phyloP scores from a whole-genome alignment of 2,329 filamentous ascomycete species.

The Paradendryphiella salina region DNA sequence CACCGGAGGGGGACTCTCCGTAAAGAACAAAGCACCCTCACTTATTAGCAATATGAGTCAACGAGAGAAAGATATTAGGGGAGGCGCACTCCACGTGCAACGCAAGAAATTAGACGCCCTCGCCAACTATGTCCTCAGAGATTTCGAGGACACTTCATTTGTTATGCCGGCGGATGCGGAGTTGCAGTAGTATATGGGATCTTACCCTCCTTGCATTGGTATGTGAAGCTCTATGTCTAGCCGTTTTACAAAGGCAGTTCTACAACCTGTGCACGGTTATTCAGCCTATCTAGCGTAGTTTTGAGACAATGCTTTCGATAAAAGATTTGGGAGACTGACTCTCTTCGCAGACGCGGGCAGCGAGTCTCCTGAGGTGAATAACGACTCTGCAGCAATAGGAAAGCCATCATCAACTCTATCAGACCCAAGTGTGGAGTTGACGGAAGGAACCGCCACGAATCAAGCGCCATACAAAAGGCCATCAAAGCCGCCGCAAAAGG shows the following conservation, averaged over 20 bases:
- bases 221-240: background rate
- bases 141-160: constrained; percentile 53
- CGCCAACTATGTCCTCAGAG: constrained; percentile 48
- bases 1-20: constrained; percentile 8
- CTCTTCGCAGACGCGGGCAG: too few relatives aligned
- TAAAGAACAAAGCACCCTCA: constrained; percentile 34
- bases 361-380: too few relatives aligned
- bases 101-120: constrained; percentile 54
- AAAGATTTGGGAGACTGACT: too few relatives aligned
- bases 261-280: background rate
- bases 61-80: constrained; percentile 42
- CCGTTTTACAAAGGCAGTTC: background rate
- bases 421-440: too few relatives aligned
- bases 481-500: too few relatives aligned
- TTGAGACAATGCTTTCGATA: background rate
- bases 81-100: constrained; percentile 53
- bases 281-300: too few relatives aligned
- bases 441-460: background rate
- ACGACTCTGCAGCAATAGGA: too few relatives aligned
- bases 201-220: background rate
- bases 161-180: constrained; percentile 52
- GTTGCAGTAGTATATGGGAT: constrained; percentile 31
- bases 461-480: background rate
- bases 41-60: constrained; percentile 46
- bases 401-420: too few relatives aligned